Evolutionary conservation across 768 basidiomycete species (phyloP).

Genomic region (Boletus reticulatus): DNA sequence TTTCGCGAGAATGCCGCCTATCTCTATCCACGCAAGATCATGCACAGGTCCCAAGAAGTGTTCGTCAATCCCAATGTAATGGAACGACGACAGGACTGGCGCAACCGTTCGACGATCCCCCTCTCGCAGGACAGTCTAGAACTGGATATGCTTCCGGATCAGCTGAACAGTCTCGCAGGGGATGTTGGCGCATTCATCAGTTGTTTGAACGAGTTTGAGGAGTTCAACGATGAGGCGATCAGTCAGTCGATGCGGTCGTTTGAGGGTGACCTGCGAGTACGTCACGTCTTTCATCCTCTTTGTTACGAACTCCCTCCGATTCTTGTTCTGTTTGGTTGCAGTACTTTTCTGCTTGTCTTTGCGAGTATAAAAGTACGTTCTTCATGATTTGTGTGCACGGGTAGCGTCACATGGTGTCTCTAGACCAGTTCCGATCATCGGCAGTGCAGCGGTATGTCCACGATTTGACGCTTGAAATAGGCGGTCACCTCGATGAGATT

Average conservation of each 20-base stretch:
- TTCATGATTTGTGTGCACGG: background rate
- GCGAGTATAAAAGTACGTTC: constrained; percentile 42
- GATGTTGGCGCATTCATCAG: constrained; percentile 48
- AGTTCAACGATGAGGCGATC: constrained; percentile 50
- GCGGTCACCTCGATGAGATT: constrained; percentile 50
- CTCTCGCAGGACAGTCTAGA: constrained; percentile 39
- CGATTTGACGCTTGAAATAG: constrained; percentile 46
- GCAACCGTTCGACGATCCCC: constrained; percentile 36
- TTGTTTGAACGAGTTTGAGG: constrained; percentile 53
- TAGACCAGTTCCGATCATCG: constrained; percentile 49
- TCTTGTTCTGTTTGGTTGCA: constrained; percentile 11
- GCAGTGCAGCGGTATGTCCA: constrained; percentile 53
- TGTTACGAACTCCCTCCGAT: background rate
- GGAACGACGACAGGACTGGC: constrained; percentile 30
- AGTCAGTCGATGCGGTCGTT: constrained; percentile 46
- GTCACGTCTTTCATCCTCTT: background rate
- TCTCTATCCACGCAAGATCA: constrained; percentile 47
- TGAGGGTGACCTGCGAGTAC: constrained; percentile 46
- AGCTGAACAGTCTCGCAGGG: constrained; percentile 42
- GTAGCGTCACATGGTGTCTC: background rate
- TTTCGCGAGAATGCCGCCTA: constrained; percentile 55
- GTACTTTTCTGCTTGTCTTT: constrained; percentile 52
- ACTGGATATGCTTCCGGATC: constrained; percentile 44
- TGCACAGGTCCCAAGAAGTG: constrained; percentile 34
- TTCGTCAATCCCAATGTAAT: constrained; percentile 33